Percentiles rank a stretch among this genome's conserved stretches.
Conservation (phyloP, 129 eudicot genomes). For the Sambucus nigra region DNA sequence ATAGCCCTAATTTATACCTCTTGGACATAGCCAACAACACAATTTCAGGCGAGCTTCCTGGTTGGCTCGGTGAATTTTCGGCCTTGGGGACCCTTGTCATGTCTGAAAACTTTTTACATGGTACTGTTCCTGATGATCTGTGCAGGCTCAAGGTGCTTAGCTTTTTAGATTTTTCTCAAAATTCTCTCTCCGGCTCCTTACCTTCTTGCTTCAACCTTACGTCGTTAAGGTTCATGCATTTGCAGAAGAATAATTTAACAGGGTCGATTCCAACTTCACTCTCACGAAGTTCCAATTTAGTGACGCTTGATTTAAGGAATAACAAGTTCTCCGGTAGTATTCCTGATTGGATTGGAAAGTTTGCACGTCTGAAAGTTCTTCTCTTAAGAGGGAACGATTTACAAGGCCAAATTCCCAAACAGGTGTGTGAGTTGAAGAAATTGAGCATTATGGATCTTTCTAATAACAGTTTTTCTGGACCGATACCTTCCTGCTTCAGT, state of each 20-base stretch:
- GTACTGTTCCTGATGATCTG: neutral
- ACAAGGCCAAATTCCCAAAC: neutral
- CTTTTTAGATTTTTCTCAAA: neutral
- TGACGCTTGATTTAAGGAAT: slow-evolving; percentile 8
- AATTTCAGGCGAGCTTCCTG: slow-evolving; percentile 1
- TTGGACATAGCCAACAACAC: slow-evolving; percentile 2
- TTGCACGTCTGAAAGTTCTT: neutral
- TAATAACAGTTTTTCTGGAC: slow-evolving; percentile 1
- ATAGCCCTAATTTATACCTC: neutral
- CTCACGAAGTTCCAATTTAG: neutral
- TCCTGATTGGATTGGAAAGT: slow-evolving; percentile 1
- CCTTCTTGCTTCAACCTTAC: slow-evolving; percentile 6
- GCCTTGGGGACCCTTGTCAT: neutral
- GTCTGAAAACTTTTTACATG: slow-evolving; percentile 2
- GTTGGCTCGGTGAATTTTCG: neutral
- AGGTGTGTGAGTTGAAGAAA: slow-evolving; percentile 1
- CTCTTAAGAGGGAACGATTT: slow-evolving; percentile 5
- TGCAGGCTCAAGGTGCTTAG: neutral
- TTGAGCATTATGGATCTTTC: slow-evolving; percentile 8
- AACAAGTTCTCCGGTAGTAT: neutral
- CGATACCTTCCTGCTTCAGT: slow-evolving; percentile 7
- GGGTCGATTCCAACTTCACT: neutral
- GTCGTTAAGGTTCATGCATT: slow-evolving; percentile 2
- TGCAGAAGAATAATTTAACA: neutral
- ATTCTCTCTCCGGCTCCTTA: neutral